These are phyloP conservation scores for Fonsecaea pugnacius DNA, from an alignment of 2,329 filamentous ascomycete species.

Conservation along the genomic window DNA sequence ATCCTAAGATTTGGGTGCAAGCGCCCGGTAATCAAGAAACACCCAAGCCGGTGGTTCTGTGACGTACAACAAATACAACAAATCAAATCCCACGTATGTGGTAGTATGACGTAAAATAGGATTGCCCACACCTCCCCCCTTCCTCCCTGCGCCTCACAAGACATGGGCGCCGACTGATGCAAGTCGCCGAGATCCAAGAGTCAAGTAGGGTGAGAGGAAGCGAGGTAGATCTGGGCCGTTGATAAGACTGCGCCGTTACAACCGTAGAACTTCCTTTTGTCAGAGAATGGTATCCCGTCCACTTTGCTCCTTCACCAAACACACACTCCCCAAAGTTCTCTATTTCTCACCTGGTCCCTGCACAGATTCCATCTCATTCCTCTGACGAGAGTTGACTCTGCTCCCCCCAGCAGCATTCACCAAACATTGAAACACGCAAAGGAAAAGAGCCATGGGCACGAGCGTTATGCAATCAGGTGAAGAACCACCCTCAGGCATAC, in stretches of 20 bases:
- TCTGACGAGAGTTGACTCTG: neutral
- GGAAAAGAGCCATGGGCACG: slow-evolving; percentile 20
- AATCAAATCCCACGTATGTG: neutral
- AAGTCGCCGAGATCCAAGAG: neutral
- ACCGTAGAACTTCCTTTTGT: neutral
- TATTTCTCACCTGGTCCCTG: neutral
- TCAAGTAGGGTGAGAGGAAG: neutral
- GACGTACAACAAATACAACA: neutral
- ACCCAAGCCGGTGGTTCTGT: neutral
- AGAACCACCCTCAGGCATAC: slow-evolving; percentile 33
- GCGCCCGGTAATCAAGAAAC: neutral
- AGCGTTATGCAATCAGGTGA: slow-evolving; percentile 23
- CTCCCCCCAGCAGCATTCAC: slow-evolving; percentile 2
- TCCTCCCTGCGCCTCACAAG: neutral
- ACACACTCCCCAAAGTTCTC: neutral
- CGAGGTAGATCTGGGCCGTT: neutral
- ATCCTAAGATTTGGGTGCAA: too few species aligned
- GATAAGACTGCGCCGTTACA: slow-evolving; percentile 2
- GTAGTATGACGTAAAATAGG: neutral
- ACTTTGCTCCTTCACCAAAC: neutral
- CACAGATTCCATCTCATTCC: neutral
- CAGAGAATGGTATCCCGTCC: neutral
- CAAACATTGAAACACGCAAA: slow-evolving; percentile 18
- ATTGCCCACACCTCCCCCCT: neutral
- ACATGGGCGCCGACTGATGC: slow-evolving; percentile 1